phyloP scores from a whole-genome alignment of 768 basidiomycete genomes.

The Xanthoconium purpureum region DNA sequence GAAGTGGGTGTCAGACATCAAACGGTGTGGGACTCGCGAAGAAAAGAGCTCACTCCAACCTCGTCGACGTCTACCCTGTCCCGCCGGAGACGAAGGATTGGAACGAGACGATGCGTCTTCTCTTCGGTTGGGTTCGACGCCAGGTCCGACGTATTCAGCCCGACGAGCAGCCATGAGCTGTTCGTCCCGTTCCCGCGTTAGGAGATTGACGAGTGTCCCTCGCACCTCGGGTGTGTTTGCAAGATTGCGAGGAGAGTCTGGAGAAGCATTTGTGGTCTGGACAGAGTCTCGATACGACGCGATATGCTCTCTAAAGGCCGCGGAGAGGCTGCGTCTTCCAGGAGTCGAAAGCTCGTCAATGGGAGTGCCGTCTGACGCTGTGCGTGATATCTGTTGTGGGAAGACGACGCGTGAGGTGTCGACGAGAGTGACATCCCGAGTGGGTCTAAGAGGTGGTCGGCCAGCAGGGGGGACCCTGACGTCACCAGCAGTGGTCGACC shows the following conservation, averaged over 20 bases:
- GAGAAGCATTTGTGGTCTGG: constrained; percentile 5
- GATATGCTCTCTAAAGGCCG: constrained; percentile 22
- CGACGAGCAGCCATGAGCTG: constrained; percentile 6
- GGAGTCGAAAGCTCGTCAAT: constrained; percentile 15
- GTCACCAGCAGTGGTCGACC: background rate
- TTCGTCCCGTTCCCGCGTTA: constrained; percentile 25
- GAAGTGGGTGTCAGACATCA: constrained; percentile 6
- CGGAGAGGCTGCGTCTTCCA: constrained; percentile 20
- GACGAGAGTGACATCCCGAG: constrained; percentile 16
- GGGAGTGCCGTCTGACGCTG: constrained; percentile 20
- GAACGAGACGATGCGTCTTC: constrained; percentile 8
- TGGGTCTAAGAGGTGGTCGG: constrained; percentile 14
- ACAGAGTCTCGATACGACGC: constrained; percentile 12
- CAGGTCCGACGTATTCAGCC: constrained; percentile 3
- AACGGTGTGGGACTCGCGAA: background rate
- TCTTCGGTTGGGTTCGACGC: constrained; percentile 8
- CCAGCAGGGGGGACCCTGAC: constrained; percentile 5
- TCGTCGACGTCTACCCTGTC: constrained; percentile 29
- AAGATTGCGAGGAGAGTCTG: constrained; percentile 20
- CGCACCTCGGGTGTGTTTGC: constrained; percentile 24
- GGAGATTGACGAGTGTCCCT: constrained; percentile 21
- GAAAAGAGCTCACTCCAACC: constrained; percentile 31
- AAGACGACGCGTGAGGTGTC: constrained; percentile 19
- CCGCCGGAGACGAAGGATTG: constrained; percentile 8
- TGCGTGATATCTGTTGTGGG: constrained; percentile 26